phyloP scores from a whole-genome alignment of 2,329 filamentous ascomycete genomes.

The Herpotrichia juniperi region DNA sequence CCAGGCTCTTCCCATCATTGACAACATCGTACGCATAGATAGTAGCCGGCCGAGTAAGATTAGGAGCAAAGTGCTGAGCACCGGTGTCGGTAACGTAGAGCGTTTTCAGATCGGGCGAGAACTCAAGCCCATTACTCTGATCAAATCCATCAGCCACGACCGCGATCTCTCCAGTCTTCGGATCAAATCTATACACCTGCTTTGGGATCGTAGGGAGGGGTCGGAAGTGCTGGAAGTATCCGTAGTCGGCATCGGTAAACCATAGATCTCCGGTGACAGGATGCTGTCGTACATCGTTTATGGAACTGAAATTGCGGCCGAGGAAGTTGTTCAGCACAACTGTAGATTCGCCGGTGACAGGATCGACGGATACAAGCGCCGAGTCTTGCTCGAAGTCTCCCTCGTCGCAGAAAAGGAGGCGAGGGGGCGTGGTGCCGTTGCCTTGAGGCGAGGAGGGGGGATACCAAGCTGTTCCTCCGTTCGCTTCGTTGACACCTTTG shows the following conservation, averaged over 20 bases:
- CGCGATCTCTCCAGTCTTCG: conserved; percentile 46
- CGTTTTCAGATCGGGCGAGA: conserved; percentile 51
- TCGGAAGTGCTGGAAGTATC: conserved; percentile 38
- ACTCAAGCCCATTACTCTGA: conserved; percentile 54
- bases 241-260: conserved; percentile 56
- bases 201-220: conserved; percentile 38
- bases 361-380: conserved; percentile 53
- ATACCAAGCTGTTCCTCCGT: conserved; percentile 43
- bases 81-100: conserved; percentile 58
- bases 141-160: conserved; percentile 50
- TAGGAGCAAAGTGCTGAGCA: conserved; percentile 35
- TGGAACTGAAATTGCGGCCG: conserved; percentile 52
- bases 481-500: conserved; percentile 47
- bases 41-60: conserved; percentile 47
- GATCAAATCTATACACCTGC: conserved; percentile 52
- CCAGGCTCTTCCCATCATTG: conserved; percentile 42
- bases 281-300: conserved; percentile 52
- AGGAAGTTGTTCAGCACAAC: conserved; percentile 55
- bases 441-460: conserved; percentile 31
- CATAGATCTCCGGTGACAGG: conserved; percentile 54
- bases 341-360: conserved; percentile 48
- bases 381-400: conserved; percentile 49
- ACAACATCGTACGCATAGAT: conserved; percentile 53
- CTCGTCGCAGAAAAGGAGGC: conserved; percentile 42
- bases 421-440: conserved; percentile 29